Base-by-base conservation (phyloP, 129 eudicot genomes). In the Oenanthe sinensis region DNA sequence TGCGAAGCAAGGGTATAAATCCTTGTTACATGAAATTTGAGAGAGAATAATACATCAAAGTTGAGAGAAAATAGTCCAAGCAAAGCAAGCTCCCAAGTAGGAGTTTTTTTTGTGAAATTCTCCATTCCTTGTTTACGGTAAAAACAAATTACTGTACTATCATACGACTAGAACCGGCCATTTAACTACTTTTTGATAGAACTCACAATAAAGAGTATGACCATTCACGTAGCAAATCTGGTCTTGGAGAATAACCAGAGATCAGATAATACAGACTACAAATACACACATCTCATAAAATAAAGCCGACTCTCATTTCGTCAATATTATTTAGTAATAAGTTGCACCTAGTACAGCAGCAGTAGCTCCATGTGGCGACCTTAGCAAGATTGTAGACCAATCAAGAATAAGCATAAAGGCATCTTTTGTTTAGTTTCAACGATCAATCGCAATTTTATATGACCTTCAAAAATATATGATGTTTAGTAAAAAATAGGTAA, bases 351-450 rank as follows among this genome's bases (percentile, higher is more conserved):
- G 55, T 16, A 17, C 58, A 58, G 65, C 65, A n/a, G 33, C 68
- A 60, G 79, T 47, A 78, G 76, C 58, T 76, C 83, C 85, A 82
- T 24, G 81, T 79, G 88, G 84, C 83, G 83, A 68, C 20, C 3
- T 63, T 30, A 65, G 75, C 62, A 78, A 28, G 55, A 24, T 33
- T 26, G 55, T 67, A 8, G 75, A 28, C 63, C 74, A 77, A 77
- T 55, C 40, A 62, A 30, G 22, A 67, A 60, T 10, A 14, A 67
- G 72, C 40, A 30, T 67, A 67, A 67, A 67, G 40, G 72, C 40
- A 67, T 67, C 72, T 67, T 30, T 15, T 67, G 72, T 28, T 15
- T 24, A 3, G 19, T 67, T 30, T 67, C 43, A 67, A 60, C 68
- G 1, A 60, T 39, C 42, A 39, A 39, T 60, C 14, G 9, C 13